Evolutionary conservation across 2,329 filamentous ascomycete genomes (phyloP).

Genomic region (Lachnellula hyalina): DNA sequence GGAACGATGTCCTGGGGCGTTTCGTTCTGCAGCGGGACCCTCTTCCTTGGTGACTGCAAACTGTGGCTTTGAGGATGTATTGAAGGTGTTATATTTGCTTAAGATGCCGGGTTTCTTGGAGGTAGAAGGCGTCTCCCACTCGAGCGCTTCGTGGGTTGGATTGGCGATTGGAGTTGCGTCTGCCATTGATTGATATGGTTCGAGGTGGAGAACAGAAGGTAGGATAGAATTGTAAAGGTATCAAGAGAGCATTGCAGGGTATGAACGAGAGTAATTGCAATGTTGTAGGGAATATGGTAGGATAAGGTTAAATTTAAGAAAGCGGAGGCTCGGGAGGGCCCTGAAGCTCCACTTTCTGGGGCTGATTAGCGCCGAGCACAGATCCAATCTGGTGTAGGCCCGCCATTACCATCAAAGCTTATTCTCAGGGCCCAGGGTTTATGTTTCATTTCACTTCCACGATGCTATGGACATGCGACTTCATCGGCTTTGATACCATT

Average conservation of each 20-base stretch:
- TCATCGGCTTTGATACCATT: no score
- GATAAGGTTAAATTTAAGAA: no score
- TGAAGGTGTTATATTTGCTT: slow-evolving; percentile 5
- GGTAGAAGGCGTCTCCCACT: slow-evolving; percentile 22
- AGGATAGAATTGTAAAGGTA: neutral
- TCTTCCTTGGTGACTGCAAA: neutral
- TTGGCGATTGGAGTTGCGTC: neutral
- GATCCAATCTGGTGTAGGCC: no score
- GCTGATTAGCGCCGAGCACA: no score
- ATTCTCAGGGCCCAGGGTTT: no score
- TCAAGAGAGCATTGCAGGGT: neutral
- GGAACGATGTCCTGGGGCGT: no score
- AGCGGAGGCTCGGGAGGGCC: no score
- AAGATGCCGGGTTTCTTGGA: slow-evolving; percentile 14
- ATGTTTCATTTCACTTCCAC: no score
- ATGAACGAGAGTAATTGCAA: neutral
- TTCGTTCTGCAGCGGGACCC: neutral
- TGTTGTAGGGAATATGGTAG: neutral
- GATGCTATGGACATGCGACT: no score
- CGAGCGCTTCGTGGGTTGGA: slow-evolving; percentile 17
- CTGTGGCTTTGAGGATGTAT: neutral
- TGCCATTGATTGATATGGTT: neutral
- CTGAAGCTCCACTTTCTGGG: no score
- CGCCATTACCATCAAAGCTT: no score
- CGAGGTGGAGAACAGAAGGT: neutral